Evolutionary conservation across 2,329 filamentous ascomycete species (phyloP).

Genomic region (Decorospora gaudefroyi): DNA sequence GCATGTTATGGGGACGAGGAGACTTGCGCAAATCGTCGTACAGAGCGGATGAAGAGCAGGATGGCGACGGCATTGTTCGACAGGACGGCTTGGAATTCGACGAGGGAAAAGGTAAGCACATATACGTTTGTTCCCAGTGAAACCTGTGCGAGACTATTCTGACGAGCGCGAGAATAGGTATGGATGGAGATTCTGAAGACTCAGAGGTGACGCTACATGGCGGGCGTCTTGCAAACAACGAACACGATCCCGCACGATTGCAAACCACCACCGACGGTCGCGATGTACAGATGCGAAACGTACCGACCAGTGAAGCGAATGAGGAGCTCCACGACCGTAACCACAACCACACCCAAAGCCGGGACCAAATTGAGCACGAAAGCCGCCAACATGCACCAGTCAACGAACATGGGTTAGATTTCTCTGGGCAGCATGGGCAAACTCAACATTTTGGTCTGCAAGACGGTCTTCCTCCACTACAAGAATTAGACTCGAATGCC

Average conservation of each 20-base stretch:
- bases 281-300: conserved; percentile 21
- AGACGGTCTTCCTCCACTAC: conserved; percentile 50
- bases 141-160: neutral
- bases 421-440: conserved; percentile 15
- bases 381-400: conserved; percentile 26
- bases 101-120: conserved; percentile 20
- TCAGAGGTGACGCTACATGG: conserved; percentile 14
- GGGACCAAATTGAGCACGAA: conserved; percentile 9
- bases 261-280: conserved; percentile 20
- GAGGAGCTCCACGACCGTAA: conserved; percentile 6
- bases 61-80: conserved; percentile 21
- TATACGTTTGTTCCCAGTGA: neutral
- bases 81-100: conserved; percentile 24
- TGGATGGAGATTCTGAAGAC: conserved; percentile 20
- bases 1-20: conserved; percentile 55
- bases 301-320: conserved; percentile 17
- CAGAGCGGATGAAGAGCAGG: conserved; percentile 20
- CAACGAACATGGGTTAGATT: conserved; percentile 29
- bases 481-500: conserved; percentile 29
- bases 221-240: neutral
- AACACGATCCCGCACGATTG: conserved; percentile 9
- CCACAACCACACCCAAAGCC: neutral
- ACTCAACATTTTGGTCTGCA: conserved; percentile 49
- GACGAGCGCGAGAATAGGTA: conserved; percentile 9
- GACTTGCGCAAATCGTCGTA: conserved; percentile 50